Evolutionary conservation across 1,139 yeast species (phyloP).

Genomic region (Scheffersomyces quercinus): DNA sequence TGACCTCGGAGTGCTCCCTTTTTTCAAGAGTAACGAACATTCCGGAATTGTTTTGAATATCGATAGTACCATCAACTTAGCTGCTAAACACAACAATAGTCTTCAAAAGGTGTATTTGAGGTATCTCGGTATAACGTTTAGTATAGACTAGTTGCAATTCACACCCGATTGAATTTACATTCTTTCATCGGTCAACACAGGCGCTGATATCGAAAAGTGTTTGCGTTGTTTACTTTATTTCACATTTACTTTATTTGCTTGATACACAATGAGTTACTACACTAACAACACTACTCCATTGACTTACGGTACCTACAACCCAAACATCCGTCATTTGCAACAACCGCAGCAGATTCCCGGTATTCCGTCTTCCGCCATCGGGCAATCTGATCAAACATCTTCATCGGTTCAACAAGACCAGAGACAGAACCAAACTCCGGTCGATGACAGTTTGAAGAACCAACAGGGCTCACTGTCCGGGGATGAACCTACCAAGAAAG

Average conservation of each 20-base stretch:
- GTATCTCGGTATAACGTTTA: too few species aligned
- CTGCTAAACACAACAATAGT: too few species aligned
- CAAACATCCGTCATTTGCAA: constrained; percentile 9
- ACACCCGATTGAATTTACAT: too few species aligned
- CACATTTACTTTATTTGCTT: too few species aligned
- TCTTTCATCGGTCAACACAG: constrained; percentile 1
- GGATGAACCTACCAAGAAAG: constrained; percentile 16
- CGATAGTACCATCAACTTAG: too few species aligned
- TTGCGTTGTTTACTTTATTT: not conserved
- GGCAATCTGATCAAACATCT: constrained; percentile 12
- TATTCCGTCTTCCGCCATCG: constrained; percentile 3
- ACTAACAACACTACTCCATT: constrained; percentile 9
- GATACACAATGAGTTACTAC: constrained; percentile 10
- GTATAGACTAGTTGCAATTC: too few species aligned
- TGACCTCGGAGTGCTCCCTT: not conserved
- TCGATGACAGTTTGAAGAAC: constrained; percentile 4
- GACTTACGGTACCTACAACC: constrained; percentile 12
- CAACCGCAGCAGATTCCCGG: constrained; percentile 9
- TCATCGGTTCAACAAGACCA: constrained; percentile 15
- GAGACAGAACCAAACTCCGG: constrained; percentile 20
- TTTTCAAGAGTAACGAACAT: too few species aligned
- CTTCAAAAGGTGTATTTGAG: too few species aligned
- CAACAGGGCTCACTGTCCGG: constrained; percentile 3
- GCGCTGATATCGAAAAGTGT: constrained; percentile 2
- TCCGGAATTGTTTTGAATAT: too few species aligned